A percentile compares a stretch with the other conserved stretches of the same genome.
Evolutionary conservation across 2,329 filamentous ascomycete genomes (phyloP).

Genomic region (Fusarium paranaense): DNA sequence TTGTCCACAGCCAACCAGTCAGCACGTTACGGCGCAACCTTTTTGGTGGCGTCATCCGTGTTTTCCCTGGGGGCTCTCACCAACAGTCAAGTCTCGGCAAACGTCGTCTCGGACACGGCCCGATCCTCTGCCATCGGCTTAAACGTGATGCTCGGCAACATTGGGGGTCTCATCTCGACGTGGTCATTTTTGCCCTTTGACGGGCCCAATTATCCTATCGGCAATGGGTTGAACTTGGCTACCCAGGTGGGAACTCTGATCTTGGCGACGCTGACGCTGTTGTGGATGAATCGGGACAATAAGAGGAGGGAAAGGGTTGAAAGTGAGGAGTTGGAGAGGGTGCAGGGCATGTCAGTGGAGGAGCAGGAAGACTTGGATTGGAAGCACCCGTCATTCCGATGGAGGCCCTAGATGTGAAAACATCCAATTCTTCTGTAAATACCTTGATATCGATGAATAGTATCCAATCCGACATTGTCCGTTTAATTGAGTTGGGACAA

Average conservation of each 20-base stretch:
- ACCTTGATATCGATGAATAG: background rate
- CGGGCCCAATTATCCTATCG: slow-evolving; percentile 73
- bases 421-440: background rate
- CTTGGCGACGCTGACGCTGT: background rate
- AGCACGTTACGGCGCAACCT: slow-evolving; percentile 71
- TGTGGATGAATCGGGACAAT: slow-evolving; percentile 8
- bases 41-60: slow-evolving; percentile 53
- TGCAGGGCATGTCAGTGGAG: background rate
- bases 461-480: background rate
- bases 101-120: slow-evolving; percentile 29
- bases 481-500: background rate
- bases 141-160: slow-evolving; percentile 42
- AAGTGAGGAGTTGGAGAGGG: background rate
- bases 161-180: slow-evolving; percentile 74
- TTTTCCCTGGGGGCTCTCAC: slow-evolving; percentile 58
- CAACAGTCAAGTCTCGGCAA: slow-evolving; percentile 26
- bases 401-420: background rate
- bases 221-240: slow-evolving; percentile 65
- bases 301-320: slow-evolving; percentile 3
- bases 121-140: slow-evolving; percentile 32
- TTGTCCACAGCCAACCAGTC: slow-evolving; percentile 59
- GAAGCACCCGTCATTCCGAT: slow-evolving; percentile 2
- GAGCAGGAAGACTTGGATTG: slow-evolving; percentile 4
- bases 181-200: slow-evolving; percentile 74
- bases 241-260: slow-evolving; percentile 2